A percentile compares a stretch with the other conserved stretches of the same genome.
phyloP scores from a whole-genome alignment of 345 rosid species.

The Luvunga scandens region DNA sequence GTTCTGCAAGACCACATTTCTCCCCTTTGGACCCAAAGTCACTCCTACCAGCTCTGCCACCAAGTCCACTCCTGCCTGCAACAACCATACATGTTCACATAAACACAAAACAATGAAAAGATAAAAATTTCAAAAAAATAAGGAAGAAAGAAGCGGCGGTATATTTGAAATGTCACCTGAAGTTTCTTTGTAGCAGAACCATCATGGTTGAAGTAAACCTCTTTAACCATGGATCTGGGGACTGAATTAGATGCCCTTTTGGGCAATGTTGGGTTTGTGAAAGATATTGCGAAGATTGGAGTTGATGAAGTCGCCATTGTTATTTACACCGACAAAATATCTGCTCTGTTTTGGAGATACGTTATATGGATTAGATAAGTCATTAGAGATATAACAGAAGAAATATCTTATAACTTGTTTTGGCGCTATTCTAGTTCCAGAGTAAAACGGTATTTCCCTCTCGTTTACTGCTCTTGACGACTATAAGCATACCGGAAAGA shows the following conservation, averaged over 20 bases:
- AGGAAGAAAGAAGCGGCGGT: neutral
- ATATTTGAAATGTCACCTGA: slow-evolving; percentile 40
- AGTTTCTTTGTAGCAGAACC: slow-evolving; percentile 83
- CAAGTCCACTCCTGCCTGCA: slow-evolving; percentile 76
- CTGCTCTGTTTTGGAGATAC: neutral
- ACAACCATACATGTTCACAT: slow-evolving; percentile 2
- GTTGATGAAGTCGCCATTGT: slow-evolving; percentile 54
- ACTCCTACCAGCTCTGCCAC: slow-evolving; percentile 90
- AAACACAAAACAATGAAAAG: no score
- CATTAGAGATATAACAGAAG: neutral
- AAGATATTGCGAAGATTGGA: slow-evolving; percentile 55
- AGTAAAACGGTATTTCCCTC: neutral
- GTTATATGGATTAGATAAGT: slow-evolving; percentile 12
- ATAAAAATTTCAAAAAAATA: neutral
- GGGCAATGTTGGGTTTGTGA: slow-evolving; percentile 27
- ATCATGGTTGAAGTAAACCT: slow-evolving; percentile 78
- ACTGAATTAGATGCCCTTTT: slow-evolving; percentile 27
- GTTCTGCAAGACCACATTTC: slow-evolving; percentile 88
- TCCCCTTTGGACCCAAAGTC: slow-evolving; percentile 92
- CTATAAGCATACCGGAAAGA: neutral
- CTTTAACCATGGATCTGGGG: slow-evolving; percentile 65
- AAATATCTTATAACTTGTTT: slow-evolving; percentile 12
- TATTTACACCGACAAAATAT: slow-evolving; percentile 8
- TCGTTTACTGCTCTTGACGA: neutral
- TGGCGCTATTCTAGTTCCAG: slow-evolving; percentile 15